Evolutionary conservation across 306 rosid genomes (phyloP).

Genomic region (Rosa multiflora): DNA sequence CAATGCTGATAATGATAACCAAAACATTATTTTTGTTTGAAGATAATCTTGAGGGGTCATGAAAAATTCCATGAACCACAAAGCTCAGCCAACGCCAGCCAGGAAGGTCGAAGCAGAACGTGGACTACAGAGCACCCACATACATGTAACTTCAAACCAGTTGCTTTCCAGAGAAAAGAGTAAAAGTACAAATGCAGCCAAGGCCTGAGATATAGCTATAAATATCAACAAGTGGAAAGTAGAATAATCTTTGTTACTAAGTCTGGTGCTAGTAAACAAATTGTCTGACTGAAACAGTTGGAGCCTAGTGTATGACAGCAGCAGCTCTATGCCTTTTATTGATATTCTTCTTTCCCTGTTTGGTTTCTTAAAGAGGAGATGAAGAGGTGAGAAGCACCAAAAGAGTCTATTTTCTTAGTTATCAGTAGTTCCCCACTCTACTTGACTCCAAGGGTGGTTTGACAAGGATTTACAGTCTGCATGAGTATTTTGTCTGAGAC

Average conservation of each 20-base stretch:
- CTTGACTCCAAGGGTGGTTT: background rate
- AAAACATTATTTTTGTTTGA: background rate
- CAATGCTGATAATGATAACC: background rate
- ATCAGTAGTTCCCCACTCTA: constrained; percentile 11
- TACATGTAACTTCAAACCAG: constrained; percentile 6
- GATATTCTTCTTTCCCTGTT: background rate
- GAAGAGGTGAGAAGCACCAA: background rate
- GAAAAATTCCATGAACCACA: constrained; percentile 13
- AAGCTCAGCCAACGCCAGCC: constrained; percentile 33
- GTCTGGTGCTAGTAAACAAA: constrained; percentile 11
- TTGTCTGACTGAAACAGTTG: constrained; percentile 13
- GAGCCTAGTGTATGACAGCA: constrained; percentile 6
- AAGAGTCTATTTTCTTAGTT: constrained; percentile 13
- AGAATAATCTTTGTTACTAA: background rate
- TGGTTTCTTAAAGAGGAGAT: background rate
- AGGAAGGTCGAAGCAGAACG: constrained; percentile 30
- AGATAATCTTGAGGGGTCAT: background rate
- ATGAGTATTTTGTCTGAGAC: background rate
- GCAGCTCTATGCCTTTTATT: background rate
- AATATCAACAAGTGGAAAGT: background rate
- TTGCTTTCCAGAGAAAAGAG: constrained; percentile 14
- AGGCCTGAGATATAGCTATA: background rate
- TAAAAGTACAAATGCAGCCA: constrained; percentile 21
- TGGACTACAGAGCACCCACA: constrained; percentile 32
- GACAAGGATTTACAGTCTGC: constrained; percentile 20